Percentiles rank a stretch among this genome's conserved stretches.
These are phyloP conservation scores for Globisporangium paddicum DNA, from an alignment of 352 stramenopile species.

Conservation along the genomic window DNA sequence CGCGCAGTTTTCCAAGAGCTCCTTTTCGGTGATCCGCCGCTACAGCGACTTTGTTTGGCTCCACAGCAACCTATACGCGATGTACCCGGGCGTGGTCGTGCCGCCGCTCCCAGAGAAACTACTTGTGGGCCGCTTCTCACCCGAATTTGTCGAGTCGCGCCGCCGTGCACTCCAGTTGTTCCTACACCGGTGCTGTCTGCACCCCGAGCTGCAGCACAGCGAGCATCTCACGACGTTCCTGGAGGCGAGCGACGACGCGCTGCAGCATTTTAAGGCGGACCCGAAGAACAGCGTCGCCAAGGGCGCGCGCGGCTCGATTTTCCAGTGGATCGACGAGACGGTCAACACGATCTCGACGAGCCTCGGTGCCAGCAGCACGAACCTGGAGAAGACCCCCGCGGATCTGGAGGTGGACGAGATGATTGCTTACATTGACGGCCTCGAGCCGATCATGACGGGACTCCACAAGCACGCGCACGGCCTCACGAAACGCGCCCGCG, in stretches of 20 bases:
- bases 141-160: constrained; percentile 88
- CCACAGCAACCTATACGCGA: constrained; percentile 81
- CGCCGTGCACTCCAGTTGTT: constrained; percentile 80
- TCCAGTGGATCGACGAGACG: constrained; percentile 88
- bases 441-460: constrained; percentile 94
- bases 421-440: constrained; percentile 93
- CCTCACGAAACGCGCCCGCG: constrained; percentile 91
- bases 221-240: constrained; percentile 83
- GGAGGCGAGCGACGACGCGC: constrained; percentile 67
- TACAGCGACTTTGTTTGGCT: constrained; percentile 97
- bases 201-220: constrained; percentile 82
- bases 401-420: constrained; percentile 96
- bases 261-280: constrained; percentile 62
- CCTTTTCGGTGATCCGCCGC: constrained; percentile 90
- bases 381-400: constrained; percentile 82
- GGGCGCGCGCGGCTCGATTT: constrained; percentile 54
- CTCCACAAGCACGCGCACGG: constrained; percentile 92
- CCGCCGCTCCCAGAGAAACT: constrained; percentile 96
- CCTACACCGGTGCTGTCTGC: constrained; percentile 65
- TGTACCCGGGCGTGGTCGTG: constrained; percentile 89
- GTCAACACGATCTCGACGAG: constrained; percentile 81
- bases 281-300: constrained; percentile 47
- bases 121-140: constrained; percentile 91
- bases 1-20: constrained; percentile 78
- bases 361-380: constrained; percentile 38